Base-by-base conservation (phyloP, 495 filamentous ascomycete genomes). In the Penicillium ucsense region DNA sequence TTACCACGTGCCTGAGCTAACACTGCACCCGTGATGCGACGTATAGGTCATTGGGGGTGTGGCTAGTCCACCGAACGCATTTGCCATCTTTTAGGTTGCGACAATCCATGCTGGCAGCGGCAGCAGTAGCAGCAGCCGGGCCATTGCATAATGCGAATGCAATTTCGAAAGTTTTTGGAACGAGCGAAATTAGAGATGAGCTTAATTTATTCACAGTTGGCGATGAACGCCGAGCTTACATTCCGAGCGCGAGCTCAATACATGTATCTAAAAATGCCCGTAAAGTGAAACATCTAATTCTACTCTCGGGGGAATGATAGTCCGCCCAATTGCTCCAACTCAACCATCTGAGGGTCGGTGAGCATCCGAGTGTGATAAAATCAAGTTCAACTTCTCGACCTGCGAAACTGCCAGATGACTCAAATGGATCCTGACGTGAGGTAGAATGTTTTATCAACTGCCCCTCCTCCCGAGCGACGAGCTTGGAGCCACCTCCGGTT, bases 1-100 rank as follows among this genome's bases (percentile, higher is more conserved):
- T 20, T 20, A 20, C 20, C 20, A 20, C 20, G 20, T 20, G 20
- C 20, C 20, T 20, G 20, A 20, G 20, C 20, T 20, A 20, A 20
- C 20, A 20, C 20, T 20, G 20, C 20, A 20, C 20, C 20, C 20
- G 20, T 20, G 20, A 20, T 20, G 20, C 20, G 20, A 20, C 20
- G 20, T 20, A 33, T 31, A 62, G 59, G 59, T 62, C 10, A 41
- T 57, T 30, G 72, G 74, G 30, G 76, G 74, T 35, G 66, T 77
- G 2, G 68, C 60, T 10, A 71, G 62, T 33, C 71, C 71, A 3
- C 63, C 68, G 6, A 71, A 70, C 57, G 68, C 63, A 4, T 60
- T 67, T 45, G 70, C 67, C 8, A 67, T 73, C 28, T 70, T 71
- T 43, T 72, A 32, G 46, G 6, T 5, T 11, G 8, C 31, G 6